Conservation (phyloP, 2,329 filamentous ascomycete genomes). For the Aureobasidium sp. region DNA sequence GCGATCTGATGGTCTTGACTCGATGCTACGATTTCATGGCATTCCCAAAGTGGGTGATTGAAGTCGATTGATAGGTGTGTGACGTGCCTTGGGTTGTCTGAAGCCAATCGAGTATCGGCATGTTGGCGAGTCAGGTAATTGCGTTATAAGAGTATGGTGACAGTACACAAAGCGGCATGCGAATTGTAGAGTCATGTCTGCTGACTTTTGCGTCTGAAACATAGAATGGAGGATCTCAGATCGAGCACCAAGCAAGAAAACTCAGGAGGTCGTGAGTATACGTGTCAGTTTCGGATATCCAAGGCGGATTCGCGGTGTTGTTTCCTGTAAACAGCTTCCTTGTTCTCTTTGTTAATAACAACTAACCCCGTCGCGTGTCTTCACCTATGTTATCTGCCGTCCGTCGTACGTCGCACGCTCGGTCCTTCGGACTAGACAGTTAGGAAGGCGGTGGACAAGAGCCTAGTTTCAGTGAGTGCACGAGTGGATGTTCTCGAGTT, state of each 20-base stretch:
- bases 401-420: neutral
- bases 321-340: constrained; percentile 7
- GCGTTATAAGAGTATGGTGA: constrained; percentile 1
- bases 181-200: neutral
- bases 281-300: neutral
- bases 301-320: constrained; percentile 7
- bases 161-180: neutral
- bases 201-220: neutral
- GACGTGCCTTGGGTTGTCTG: neutral
- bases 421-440: constrained; percentile 5
- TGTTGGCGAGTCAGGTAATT: neutral
- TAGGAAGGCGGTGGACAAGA: constrained; percentile 14
- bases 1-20: neutral
- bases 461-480: constrained; percentile 10
- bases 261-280: neutral
- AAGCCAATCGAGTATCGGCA: constrained; percentile 2
- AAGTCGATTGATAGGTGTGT: neutral
- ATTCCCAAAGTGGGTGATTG: neutral
- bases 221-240: neutral
- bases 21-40: neutral
- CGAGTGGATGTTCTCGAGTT: constrained; percentile 12
- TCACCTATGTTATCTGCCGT: constrained; percentile 8
- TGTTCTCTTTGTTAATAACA: neutral
- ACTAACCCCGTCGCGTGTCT: neutral
- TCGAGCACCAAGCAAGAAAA: neutral